These are phyloP conservation scores for Zea luxurians DNA, from an alignment of 176 grass and related monocot species.

Conservation along the genomic window DNA sequence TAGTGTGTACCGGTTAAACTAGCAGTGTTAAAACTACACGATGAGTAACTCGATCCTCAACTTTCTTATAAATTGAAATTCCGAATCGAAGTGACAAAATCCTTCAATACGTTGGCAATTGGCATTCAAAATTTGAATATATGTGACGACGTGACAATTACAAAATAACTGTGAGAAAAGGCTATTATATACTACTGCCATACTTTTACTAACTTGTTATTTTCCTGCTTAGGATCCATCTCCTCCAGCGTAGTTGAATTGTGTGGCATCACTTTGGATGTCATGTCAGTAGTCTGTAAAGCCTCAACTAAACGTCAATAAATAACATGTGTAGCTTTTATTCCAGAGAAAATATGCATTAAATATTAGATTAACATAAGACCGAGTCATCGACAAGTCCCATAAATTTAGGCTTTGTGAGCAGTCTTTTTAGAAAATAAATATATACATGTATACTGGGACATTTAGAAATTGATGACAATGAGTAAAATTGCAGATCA, in stretches of 20 bases:
- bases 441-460: no score
- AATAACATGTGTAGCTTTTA: no score
- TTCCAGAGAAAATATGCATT: no score
- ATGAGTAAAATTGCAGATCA: no score
- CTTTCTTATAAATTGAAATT: not conserved
- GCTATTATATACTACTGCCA: conserved; percentile 3
- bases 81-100: not conserved
- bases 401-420: no score
- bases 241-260: conserved; percentile 28
- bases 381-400: no score
- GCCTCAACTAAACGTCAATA: conserved; percentile 61
- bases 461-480: no score
- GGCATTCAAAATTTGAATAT: conserved; percentile 12
- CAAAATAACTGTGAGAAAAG: not conserved
- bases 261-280: conserved; percentile 29
- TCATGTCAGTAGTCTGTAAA: conserved; percentile 23
- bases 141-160: not conserved
- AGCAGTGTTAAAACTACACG: not conserved
- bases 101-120: no score
- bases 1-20: conserved; percentile 15
- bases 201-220: conserved; percentile 32
- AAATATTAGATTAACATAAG: no score
- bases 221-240: conserved; percentile 44
- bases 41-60: conserved; percentile 7
- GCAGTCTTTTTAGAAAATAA: no score